A percentile compares a stretch with the other conserved stretches of the same genome.
phyloP scores from a whole-genome alignment of 441 rosid genomes.

The Aquilaria agallochum region DNA sequence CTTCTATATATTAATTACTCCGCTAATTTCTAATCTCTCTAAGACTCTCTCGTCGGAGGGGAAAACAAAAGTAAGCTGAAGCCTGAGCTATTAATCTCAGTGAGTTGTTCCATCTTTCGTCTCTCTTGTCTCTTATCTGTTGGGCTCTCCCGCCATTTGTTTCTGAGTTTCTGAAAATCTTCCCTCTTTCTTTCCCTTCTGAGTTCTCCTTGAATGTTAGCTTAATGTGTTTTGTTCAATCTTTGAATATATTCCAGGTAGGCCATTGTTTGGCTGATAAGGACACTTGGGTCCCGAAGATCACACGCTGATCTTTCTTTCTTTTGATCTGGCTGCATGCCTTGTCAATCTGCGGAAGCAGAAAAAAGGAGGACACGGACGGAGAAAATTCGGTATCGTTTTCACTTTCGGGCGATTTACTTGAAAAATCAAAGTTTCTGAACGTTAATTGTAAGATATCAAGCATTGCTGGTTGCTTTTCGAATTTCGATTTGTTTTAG shows the following conservation, averaged over 20 bases:
- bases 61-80: conserved; percentile 2
- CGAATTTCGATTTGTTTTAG: conserved; percentile 13
- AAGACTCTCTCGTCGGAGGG: not conserved
- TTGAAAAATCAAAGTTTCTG: conserved; percentile 13
- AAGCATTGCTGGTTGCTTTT: conserved; percentile 8
- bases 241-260: conserved; percentile 12
- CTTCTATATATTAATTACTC: conserved; percentile 6
- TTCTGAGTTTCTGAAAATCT: not conserved
- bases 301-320: conserved; percentile 43
- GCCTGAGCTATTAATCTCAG: no score
- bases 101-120: conserved; percentile 1
- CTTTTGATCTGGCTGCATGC: conserved; percentile 29
- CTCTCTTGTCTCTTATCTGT: conserved; percentile 19
- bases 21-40: not conserved
- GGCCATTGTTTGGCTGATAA: conserved; percentile 17
- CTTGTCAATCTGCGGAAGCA: conserved; percentile 15
- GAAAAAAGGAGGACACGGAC: conserved; percentile 16
- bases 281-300: conserved; percentile 28
- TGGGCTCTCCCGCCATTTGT: not conserved
- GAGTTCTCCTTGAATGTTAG: conserved; percentile 3
- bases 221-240: conserved; percentile 7
- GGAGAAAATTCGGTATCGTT: conserved; percentile 12
- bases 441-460: conserved; percentile 11
- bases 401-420: conserved; percentile 13
- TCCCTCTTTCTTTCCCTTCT: not conserved